Conservation (phyloP, 495 filamentous ascomycete species). For the Tuber indicum region DNA sequence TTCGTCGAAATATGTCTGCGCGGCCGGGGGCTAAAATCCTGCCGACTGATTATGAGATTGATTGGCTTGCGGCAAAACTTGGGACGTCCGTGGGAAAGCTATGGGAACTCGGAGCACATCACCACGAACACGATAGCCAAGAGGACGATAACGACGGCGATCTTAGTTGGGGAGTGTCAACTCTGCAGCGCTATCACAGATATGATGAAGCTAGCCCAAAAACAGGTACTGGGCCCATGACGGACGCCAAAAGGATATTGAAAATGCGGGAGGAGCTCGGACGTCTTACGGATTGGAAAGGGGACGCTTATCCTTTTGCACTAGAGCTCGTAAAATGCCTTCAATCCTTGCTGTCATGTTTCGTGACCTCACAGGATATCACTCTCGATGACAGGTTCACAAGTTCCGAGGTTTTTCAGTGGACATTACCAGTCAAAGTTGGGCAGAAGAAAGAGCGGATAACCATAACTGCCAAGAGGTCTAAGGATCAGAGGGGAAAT, state of each 20-base stretch:
- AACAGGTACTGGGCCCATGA: background rate
- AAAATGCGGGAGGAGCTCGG: background rate
- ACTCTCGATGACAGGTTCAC: background rate
- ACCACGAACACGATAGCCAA: background rate
- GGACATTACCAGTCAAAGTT: constrained; percentile 3
- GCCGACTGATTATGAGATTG: constrained; percentile 44
- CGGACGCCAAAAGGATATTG: background rate
- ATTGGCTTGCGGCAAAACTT: constrained; percentile 45
- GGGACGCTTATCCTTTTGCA: background rate
- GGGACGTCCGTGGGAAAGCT: background rate
- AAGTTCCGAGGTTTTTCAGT: background rate
- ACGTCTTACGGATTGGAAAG: background rate
- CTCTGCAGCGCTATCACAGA: background rate
- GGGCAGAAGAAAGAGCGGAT: background rate
- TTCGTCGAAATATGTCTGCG: constrained; percentile 47
- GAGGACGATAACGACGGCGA: background rate
- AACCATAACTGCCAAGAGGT: background rate
- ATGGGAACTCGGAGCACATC: background rate
- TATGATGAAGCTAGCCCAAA: background rate
- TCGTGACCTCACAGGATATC: constrained; percentile 4
- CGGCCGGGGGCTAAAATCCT: constrained; percentile 43
- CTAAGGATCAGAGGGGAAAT: background rate
- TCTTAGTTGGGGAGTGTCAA: background rate
- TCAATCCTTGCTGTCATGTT: background rate
- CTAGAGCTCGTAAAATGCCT: background rate